These are phyloP conservation scores for Plectranthus barbatus DNA, from an alignment of 257 asterid species.

Conservation along the genomic window DNA sequence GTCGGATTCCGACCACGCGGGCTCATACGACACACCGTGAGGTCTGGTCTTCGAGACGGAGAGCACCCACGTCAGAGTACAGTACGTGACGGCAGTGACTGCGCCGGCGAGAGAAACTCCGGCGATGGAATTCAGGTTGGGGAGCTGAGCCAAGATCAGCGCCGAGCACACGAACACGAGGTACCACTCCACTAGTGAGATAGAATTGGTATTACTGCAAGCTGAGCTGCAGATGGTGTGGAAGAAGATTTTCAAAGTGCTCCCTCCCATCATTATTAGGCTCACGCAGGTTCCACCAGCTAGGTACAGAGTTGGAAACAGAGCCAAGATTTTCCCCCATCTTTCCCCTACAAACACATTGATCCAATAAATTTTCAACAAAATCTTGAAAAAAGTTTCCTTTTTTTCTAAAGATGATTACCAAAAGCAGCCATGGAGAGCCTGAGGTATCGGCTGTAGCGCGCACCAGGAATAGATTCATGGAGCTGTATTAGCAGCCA, in stretches of 20 bases:
- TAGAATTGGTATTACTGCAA: conserved; percentile 18
- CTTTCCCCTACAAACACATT: conserved; percentile 59
- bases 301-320: conserved; percentile 72
- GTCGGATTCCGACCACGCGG: conserved; percentile 28
- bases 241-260: conserved; percentile 58
- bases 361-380: background rate
- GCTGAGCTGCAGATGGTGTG: conserved; percentile 33
- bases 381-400: too few species aligned
- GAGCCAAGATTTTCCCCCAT: conserved; percentile 53
- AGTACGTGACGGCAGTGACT: conserved; percentile 59
- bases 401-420: conserved; percentile 14
- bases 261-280: conserved; percentile 75
- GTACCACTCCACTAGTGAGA: conserved; percentile 62
- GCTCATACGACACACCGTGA: conserved; percentile 32
- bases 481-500: conserved; percentile 82
- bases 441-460: conserved; percentile 75
- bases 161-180: conserved; percentile 54
- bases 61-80: conserved; percentile 60
- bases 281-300: conserved; percentile 95
- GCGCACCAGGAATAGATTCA: conserved; percentile 53
- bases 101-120: conserved; percentile 73
- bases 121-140: conserved; percentile 80
- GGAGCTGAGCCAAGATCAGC: conserved; percentile 61
- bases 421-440: conserved; percentile 83
- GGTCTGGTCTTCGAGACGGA: conserved; percentile 56